Evolutionary conservation across 768 basidiomycete species (phyloP).

Genomic region (Mycena rosella): DNA sequence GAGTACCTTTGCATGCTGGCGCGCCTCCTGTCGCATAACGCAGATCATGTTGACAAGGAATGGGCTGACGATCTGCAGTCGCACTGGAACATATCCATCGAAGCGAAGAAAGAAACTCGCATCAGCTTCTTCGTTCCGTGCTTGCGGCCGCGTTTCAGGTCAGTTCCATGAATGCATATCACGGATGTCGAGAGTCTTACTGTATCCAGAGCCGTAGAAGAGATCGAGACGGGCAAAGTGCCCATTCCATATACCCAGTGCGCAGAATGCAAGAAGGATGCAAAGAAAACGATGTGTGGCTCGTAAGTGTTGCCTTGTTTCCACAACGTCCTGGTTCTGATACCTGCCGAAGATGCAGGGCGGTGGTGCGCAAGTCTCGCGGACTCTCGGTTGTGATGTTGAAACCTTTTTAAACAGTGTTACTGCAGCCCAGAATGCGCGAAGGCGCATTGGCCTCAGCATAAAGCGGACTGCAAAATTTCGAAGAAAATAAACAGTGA

Average conservation of each 20-base stretch:
- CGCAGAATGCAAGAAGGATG: conserved; percentile 31
- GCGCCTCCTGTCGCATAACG: conserved; percentile 37
- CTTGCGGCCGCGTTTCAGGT: conserved; percentile 33
- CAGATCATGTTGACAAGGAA: conserved; percentile 33
- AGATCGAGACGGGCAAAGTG: conserved; percentile 37
- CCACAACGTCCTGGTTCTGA: neutral
- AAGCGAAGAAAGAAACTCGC: conserved; percentile 35
- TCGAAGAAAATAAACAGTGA: conserved; percentile 35
- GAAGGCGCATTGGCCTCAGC: conserved; percentile 34
- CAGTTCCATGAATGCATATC: neutral
- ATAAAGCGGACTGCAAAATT: conserved; percentile 38
- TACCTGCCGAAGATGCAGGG: conserved; percentile 9
- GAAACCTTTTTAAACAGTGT: conserved; percentile 15
- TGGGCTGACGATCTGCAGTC: conserved; percentile 37
- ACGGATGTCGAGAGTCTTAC: neutral
- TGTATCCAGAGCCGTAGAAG: conserved; percentile 33
- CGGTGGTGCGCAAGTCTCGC: conserved; percentile 17
- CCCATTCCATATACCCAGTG: conserved; percentile 19
- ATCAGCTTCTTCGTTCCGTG: conserved; percentile 40
- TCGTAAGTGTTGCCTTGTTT: conserved; percentile 27
- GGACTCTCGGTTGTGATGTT: neutral
- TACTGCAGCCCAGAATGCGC: conserved; percentile 38
- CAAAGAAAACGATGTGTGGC: conserved; percentile 32
- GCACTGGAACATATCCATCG: conserved; percentile 37
- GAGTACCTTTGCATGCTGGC: conserved; percentile 39